Evolutionary conservation across 1,139 yeast genomes (phyloP), one percentile per base, ranked within the genome.

Genomic region (Blastobotrys niveus): DNA sequence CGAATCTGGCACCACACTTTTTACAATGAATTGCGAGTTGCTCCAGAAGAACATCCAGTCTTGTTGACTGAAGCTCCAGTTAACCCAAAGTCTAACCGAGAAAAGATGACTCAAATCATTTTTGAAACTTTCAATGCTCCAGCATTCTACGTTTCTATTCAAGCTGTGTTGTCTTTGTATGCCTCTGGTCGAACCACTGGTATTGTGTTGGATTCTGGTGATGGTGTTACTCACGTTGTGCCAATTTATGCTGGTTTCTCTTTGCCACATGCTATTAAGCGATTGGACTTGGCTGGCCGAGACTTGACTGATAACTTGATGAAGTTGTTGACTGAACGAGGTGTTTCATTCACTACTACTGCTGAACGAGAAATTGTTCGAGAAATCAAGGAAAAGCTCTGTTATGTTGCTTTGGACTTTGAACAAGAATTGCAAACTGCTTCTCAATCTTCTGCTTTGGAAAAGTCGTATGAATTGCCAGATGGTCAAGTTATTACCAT

Each of bases 151-250:
- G 96, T 91, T 60, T 83, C 95, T 62, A 89, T 91, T 68, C 98
- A 91, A 77, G 97, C 98, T 64, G 97, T 91, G 54, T 81, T 91
- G 69, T 89, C 98, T 52, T 79, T 91, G 68, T 91, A 91, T 79
- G 89, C 98, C 52, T 88, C 97, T 58, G 98, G 98, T 79, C 91
- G 97, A 83, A 93, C 97, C 63, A 91, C 98, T 60, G 98, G 98
- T 87, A 89, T 91, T 66, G 98, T 91, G 58, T 81, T 91, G 70
- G 98, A 91, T 76, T 88, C 97, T 56, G 98, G 98, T 81, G 98
- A 91, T 71, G 98, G 98, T 84, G 98, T 91, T 65, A 88, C 97
- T 65, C 98, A 91, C 94, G 96, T 91, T 72, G 98, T 91, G 57
- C 98, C 98, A 72, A 91, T 91, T 68, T 91, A 91, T 76, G 96